A percentile compares a stretch with the other conserved stretches of the same genome.
Conservation (phyloP, 768 basidiomycete genomes). For the Russula olivacea region DNA sequence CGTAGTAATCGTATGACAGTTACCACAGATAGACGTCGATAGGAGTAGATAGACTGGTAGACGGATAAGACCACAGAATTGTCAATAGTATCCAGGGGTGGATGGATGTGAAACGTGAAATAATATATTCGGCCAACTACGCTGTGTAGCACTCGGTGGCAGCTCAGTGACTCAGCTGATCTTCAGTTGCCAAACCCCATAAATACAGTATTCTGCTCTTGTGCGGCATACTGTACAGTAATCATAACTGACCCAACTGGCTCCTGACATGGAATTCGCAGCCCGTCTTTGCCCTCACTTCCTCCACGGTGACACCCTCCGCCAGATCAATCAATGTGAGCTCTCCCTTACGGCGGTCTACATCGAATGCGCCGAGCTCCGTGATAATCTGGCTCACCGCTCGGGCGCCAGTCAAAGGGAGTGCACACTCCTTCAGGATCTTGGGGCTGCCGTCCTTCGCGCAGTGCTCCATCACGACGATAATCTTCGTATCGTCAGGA, state of each 20-base stretch:
- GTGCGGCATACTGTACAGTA: background rate
- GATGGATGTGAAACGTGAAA: no score
- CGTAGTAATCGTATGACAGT: no score
- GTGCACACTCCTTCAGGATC: constrained; percentile 70
- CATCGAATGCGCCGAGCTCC: constrained; percentile 85
- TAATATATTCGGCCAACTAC: no score
- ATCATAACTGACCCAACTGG: constrained; percentile 42
- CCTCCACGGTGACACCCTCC: constrained; percentile 77
- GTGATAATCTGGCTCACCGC: constrained; percentile 90
- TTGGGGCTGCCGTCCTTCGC: constrained; percentile 88
- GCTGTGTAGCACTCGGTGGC: no score
- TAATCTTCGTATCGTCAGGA: constrained; percentile 90
- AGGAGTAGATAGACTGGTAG: no score
- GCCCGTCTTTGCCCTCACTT: constrained; percentile 81
- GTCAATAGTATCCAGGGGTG: no score
- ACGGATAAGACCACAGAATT: no score
- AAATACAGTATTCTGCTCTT: no score
- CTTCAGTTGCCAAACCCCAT: no score
- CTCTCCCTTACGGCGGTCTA: constrained; percentile 67
- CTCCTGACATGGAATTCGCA: constrained; percentile 66
- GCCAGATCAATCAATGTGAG: constrained; percentile 77
- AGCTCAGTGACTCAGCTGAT: no score
- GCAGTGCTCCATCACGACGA: constrained; percentile 85
- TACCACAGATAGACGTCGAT: no score
- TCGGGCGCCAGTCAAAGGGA: constrained; percentile 85